These are phyloP conservation scores for Talinum fruticosum DNA, from an alignment of 148 eudicot species.

Conservation along the genomic window DNA sequence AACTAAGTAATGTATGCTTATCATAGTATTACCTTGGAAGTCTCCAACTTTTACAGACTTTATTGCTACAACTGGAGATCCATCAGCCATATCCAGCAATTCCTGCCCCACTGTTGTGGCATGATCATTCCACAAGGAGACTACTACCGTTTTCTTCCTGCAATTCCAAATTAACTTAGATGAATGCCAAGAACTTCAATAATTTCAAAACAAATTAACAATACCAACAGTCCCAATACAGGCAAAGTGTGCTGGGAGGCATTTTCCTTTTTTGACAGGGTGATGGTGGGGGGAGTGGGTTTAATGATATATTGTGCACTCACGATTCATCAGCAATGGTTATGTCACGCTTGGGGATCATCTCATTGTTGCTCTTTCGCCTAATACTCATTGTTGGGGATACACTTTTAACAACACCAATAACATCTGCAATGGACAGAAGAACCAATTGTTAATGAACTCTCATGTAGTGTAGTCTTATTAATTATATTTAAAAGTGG, in stretches of 20 bases:
- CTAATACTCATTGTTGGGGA: slow-evolving; percentile 87
- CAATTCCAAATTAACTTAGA: slow-evolving; percentile 8
- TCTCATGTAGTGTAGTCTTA: not conserved
- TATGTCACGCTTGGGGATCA: slow-evolving; percentile 86
- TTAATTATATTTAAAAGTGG: not conserved
- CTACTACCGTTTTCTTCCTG: slow-evolving; percentile 96
- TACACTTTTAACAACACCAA: slow-evolving; percentile 86
- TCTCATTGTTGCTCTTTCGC: slow-evolving; percentile 69
- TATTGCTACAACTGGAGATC: slow-evolving; percentile 87
- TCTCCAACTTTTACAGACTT: slow-evolving; percentile 88
- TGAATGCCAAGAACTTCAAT: not conserved
- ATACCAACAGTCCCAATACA: not conserved
- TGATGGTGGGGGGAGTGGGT: not conserved
- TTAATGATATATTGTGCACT: slow-evolving; percentile 24
- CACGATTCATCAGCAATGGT: slow-evolving; percentile 95
- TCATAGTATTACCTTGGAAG: slow-evolving; percentile 74
- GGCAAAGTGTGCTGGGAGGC: not conserved
- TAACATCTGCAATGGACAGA: slow-evolving; percentile 57
- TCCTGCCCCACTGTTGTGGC: slow-evolving; percentile 88
- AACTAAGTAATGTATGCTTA: not conserved
- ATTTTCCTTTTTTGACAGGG: no score
- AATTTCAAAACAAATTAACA: not conserved
- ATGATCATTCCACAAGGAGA: slow-evolving; percentile 87
- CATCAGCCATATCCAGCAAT: slow-evolving; percentile 78
- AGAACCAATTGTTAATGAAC: not conserved